These are phyloP conservation scores for Cladosporium velox DNA, from an alignment of 2,329 filamentous ascomycete genomes.

Conservation along the genomic window DNA sequence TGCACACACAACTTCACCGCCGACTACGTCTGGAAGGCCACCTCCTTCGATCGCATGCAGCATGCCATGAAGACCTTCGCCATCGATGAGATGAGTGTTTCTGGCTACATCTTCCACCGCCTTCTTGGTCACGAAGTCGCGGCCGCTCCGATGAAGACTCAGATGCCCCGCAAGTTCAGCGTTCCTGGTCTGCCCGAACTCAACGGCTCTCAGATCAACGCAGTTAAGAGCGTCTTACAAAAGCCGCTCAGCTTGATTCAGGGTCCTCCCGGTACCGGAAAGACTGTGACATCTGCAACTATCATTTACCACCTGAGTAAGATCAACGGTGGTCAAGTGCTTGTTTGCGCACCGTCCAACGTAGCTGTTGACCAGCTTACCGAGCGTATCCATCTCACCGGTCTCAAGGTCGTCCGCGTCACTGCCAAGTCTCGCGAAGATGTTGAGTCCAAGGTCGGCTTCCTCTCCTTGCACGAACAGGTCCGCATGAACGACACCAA, in stretches of 20 bases:
- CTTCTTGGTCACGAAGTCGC: slow-evolving; percentile 93
- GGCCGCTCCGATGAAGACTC: slow-evolving; percentile 91
- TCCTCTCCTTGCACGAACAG: slow-evolving; percentile 93
- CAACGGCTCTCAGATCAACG: slow-evolving; percentile 92
- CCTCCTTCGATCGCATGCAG: slow-evolving; percentile 99
- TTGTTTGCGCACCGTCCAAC: slow-evolving; percentile 97
- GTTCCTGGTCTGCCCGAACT: slow-evolving; percentile 91
- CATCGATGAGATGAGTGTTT: slow-evolving; percentile 96
- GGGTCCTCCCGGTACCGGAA: slow-evolving; percentile 93
- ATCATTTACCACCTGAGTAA: slow-evolving; percentile 98
- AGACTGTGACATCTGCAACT: slow-evolving; percentile 97
- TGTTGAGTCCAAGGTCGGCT: slow-evolving; percentile 96
- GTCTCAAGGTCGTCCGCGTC: slow-evolving; percentile 92
- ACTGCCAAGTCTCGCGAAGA: slow-evolving; percentile 99
- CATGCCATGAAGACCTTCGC: slow-evolving; percentile 99
- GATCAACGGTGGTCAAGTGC: slow-evolving; percentile 88
- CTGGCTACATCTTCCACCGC: slow-evolving; percentile 97
- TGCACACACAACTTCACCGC: slow-evolving; percentile 97
- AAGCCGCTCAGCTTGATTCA: slow-evolving; percentile 95
- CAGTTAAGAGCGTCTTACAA: slow-evolving; percentile 91
- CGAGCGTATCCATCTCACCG: slow-evolving; percentile 91
- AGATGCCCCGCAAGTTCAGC: slow-evolving; percentile 94
- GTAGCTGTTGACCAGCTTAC: slow-evolving; percentile 98
- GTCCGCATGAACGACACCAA: slow-evolving; percentile 96
- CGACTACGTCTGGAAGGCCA: slow-evolving; percentile 99